Percentiles rank a stretch among this genome's conserved stretches.
phyloP scores from a whole-genome alignment of 306 rosid genomes.

The Dryas drummondii region DNA sequence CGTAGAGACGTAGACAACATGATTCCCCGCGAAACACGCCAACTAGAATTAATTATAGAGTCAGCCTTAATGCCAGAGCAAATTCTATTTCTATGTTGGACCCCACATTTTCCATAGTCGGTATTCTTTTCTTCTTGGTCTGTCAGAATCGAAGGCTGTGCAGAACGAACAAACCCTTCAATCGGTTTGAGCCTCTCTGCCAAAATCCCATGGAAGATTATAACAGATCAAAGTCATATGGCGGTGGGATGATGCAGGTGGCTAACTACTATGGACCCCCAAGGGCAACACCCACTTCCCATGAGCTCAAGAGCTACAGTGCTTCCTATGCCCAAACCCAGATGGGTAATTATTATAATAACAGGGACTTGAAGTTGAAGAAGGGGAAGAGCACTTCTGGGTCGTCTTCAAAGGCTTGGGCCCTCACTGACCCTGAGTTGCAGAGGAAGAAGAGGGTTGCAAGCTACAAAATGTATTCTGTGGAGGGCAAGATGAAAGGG shows the following conservation, averaged over 20 bases:
- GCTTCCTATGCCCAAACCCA: slow-evolving; percentile 54
- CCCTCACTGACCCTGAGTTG: slow-evolving; percentile 68
- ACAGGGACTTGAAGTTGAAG: slow-evolving; percentile 52
- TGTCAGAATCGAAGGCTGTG: not conserved
- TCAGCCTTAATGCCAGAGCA: slow-evolving; percentile 24
- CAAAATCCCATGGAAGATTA: slow-evolving; percentile 56
- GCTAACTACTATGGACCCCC: slow-evolving; percentile 60
- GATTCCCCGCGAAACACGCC: slow-evolving; percentile 58
- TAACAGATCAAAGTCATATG: slow-evolving; percentile 56
- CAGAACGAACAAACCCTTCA: not conserved
- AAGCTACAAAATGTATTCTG: slow-evolving; percentile 82
- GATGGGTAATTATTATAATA: slow-evolving; percentile 27
- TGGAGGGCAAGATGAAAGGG: slow-evolving; percentile 84
- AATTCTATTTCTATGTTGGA: slow-evolving; percentile 29
- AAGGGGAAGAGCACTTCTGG: slow-evolving; percentile 60
- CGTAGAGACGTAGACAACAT: slow-evolving; percentile 29
- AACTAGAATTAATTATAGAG: slow-evolving; percentile 25
- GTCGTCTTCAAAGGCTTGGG: slow-evolving; percentile 54
- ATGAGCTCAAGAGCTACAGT: slow-evolving; percentile 59
- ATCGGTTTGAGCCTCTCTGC: not conserved
- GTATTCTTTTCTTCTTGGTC: slow-evolving; percentile 10
- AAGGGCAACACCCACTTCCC: slow-evolving; percentile 30
- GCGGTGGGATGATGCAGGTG: slow-evolving; percentile 60
- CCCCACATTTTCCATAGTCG: slow-evolving; percentile 30
- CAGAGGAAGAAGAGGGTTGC: slow-evolving; percentile 92